Percentiles rank a stretch among this genome's conserved stretches.
These are phyloP conservation scores for Populus davidiana DNA, from an alignment of 345 rosid genomes.

Conservation along the genomic window DNA sequence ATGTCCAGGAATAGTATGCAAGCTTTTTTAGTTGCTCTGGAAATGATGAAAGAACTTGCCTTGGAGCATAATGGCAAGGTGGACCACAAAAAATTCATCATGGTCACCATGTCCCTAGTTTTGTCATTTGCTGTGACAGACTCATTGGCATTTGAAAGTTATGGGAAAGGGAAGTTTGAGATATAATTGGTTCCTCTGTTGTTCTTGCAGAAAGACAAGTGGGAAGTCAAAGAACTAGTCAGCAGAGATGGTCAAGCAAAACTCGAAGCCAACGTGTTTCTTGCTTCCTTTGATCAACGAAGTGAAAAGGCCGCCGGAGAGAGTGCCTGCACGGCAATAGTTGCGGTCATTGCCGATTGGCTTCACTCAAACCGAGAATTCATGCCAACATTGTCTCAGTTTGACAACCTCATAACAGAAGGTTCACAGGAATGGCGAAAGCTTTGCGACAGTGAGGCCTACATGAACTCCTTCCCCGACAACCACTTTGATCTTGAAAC, in stretches of 20 bases:
- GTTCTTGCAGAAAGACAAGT: constrained; percentile 7
- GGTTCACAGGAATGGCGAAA: constrained; percentile 38
- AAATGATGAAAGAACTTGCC: not conserved
- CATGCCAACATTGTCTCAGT: constrained; percentile 27
- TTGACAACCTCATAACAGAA: constrained; percentile 29
- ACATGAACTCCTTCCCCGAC: constrained; percentile 18
- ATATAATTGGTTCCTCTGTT: too few relatives aligned
- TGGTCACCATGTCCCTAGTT: not conserved
- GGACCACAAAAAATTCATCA: not conserved
- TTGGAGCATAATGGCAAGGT: not conserved
- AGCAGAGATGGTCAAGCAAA: constrained; percentile 44
- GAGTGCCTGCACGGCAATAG: constrained; percentile 36
- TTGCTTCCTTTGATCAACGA: constrained; percentile 45
- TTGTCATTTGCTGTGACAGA: not conserved
- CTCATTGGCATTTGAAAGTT: not conserved
- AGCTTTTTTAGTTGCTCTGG: not conserved
- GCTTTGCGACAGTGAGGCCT: constrained; percentile 20
- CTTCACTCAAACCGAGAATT: constrained; percentile 22
- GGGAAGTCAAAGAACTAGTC: constrained; percentile 32
- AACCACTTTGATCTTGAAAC: constrained; percentile 48
- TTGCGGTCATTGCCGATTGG: constrained; percentile 29
- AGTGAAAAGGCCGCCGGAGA: constrained; percentile 34
- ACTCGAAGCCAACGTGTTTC: constrained; percentile 29
- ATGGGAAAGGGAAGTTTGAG: not conserved
- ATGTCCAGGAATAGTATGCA: not conserved